Evolutionary conservation across 257 asterid genomes (phyloP), one percentile per base, ranked within the genome.

Genomic region (Petrea volubilis): DNA sequence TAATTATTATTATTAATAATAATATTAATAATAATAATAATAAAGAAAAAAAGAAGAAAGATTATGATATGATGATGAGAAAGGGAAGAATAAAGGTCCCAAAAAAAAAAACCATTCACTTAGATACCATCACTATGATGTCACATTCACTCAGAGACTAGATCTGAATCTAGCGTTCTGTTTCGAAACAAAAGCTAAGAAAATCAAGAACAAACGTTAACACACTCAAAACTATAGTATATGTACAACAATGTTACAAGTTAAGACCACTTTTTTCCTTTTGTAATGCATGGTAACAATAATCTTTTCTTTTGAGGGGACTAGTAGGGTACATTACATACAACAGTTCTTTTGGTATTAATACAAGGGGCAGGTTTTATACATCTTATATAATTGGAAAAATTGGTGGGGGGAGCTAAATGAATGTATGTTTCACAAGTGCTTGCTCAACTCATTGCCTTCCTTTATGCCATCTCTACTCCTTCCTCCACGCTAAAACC

Each of bases 401-500:
- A 64, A 7, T 64, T 66, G 57, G 73, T n/a, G n/a, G n/a, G n/a
- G n/a, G n/a, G n/a, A n/a, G n/a, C n/a, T n/a, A n/a, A n/a, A n/a
- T n/a, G n/a, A n/a, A n/a, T n/a, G n/a, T n/a, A n/a, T 8, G 14
- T 0, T 0, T 86, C 88, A 87, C 73, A 78, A 69, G 36, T 84
- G 84, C 60, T 81, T 79, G 84, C 83, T 64, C 46, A 56, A 62
- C 74, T 88, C 90, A 60, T 79, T 88, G 77, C 82, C 95, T 81
- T 88, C 90, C 77, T 78, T 79, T 64, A 86, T 84, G 78, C 85
- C 95, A 84, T 84, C 34, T 84, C 90, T 53, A 88, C 77, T 51
- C 86, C 91, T 67, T 79, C 89, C 38, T 66, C 84, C 6, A 81
- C 49, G 47, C 71, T 64, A 41, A 80, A 84, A 57, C 70, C 70